Percentiles rank a stretch among this genome's conserved stretches.
phyloP scores from a whole-genome alignment of 1,284 basidiomycete species.

The Ceratobasidium sp. region DNA sequence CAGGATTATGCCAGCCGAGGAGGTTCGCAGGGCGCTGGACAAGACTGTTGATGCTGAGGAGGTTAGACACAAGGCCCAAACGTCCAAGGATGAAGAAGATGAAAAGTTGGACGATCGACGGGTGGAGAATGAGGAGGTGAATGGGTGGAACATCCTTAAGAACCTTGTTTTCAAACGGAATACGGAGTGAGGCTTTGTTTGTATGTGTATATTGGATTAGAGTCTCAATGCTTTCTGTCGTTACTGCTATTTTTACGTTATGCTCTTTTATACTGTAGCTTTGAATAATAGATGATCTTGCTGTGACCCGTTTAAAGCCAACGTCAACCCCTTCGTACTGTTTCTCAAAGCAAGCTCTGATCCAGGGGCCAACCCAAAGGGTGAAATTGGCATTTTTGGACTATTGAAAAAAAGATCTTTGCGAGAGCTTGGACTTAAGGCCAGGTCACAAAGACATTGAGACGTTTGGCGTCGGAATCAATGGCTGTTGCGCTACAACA shows the following conservation, averaged over 20 bases:
- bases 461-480: too few relatives aligned
- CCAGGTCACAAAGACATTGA: too few relatives aligned
- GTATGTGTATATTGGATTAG: too few relatives aligned
- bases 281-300: not conserved
- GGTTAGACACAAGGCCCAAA: not conserved
- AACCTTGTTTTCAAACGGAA: constrained; percentile 36
- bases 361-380: too few relatives aligned
- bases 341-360: too few relatives aligned
- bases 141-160: constrained; percentile 29
- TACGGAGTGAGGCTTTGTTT: not conserved
- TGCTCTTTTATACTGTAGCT: not conserved
- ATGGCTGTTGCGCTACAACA: too few relatives aligned
- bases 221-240: not conserved
- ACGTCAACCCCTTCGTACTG: not conserved
- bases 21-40: constrained; percentile 28
- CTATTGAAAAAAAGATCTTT: too few relatives aligned
- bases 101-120: constrained; percentile 22
- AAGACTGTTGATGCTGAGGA: constrained; percentile 30
- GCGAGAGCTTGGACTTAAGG: too few relatives aligned
- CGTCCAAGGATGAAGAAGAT: not conserved
- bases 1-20: constrained; percentile 4
- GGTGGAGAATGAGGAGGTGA: constrained; percentile 36
- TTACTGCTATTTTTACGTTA: not conserved
- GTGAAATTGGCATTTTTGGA: too few relatives aligned
- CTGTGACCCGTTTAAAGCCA: not conserved